Base-by-base conservation (phyloP, 1,139 yeast genomes). In the Kurtzmaniella quercitrusa region DNA sequence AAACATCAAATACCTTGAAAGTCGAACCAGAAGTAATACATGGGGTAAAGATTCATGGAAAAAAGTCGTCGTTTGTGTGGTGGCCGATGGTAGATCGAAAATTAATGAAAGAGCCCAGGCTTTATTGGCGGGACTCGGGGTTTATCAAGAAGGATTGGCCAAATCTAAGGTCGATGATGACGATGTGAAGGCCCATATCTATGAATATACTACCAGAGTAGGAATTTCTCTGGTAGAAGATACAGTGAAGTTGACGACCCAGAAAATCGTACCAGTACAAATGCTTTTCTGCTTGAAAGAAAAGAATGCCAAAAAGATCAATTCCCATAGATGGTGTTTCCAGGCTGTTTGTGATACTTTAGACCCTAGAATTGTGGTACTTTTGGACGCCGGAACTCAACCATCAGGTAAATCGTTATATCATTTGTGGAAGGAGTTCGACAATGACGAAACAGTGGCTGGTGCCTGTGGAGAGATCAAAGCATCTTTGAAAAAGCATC, bases 41-140 rank as follows among this genome's bases (percentile, higher is more conserved):
- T 73, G 78, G 78, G 78, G 78, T 34, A 68, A 68, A 44, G 76
- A 71, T 51, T 68, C 75, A 7, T 73, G 78, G 78, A 73, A 73
- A 49, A 73, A 73, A 49, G 63, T 73, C 18, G 77, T 72, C 25
- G 78, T 73, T 27, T 72, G 77, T 54, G 60, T 73, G 43, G 77
- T 73, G 17, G 64, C 72, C 57, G 78, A 73, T 51, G 78, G 78
- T 42, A 64, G 78, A 45, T 66, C 76, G 37, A 72, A 73, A 44
- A 72, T 73, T 47, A 72, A 73, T 50, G 76, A 70, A 52, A 55
- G 78, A 49, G 73, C 77, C 2, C 76, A 73, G 50, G 77, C 77
- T 2, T 60, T 73, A 40, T 62, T 73, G 50, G 76, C 77, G 0
- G 76, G 72, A 1, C 62, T 73, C 50, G 78, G 78, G 15, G 77